Evolutionary conservation across 441 rosid species (phyloP), one percentile per base, ranked within the genome.

Genomic region (Gossypium aridum): DNA sequence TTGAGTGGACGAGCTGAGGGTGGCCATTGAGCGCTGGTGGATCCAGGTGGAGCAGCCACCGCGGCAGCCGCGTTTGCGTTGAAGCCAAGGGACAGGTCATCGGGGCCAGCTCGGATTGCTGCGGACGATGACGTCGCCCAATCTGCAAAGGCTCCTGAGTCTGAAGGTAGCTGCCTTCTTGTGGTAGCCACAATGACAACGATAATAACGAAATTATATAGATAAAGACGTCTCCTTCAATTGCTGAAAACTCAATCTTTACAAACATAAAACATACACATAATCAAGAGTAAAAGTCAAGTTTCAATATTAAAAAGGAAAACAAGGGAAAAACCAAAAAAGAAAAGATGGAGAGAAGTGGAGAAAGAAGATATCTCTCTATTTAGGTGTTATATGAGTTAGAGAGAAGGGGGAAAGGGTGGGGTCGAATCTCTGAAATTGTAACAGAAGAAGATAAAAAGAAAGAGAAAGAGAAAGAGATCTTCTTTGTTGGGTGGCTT

Each of bases 61-160:
- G 74, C 79, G 20, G 85, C 78, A 62, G 82, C 76, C 14, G 97
- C 88, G 22, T 87, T 93, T 81, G 94, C 94, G 89, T 88, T 95
- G 85, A 92, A 95, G 77, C 99, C 99, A 80, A 93, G 96, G 3
- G 98, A 95, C 19, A 95, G 92, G 72, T 95, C 99, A 84, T 89
- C 96, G 13, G 93, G 86, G 25, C 88, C 86, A 74, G 88, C 87
- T 64, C 87, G 91, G 66, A 80, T 84, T 3, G 90, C 77, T 39
- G 96, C 80, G 64, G 87, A 71, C 75, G 93, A 78, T 8, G 97
- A 79, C 1, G 92, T 68, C 19, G 87, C 82, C 98, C 97, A 94
- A 82, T 92, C 98, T 47, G 92, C 91, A 76, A 92, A 92, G 62
- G 97, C 96, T 80, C 98, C 97, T 28, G 98, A 85, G 70, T 93